phyloP scores from a whole-genome alignment of 192 early-diverging fungal species.

The Entrophospora sp. region DNA sequence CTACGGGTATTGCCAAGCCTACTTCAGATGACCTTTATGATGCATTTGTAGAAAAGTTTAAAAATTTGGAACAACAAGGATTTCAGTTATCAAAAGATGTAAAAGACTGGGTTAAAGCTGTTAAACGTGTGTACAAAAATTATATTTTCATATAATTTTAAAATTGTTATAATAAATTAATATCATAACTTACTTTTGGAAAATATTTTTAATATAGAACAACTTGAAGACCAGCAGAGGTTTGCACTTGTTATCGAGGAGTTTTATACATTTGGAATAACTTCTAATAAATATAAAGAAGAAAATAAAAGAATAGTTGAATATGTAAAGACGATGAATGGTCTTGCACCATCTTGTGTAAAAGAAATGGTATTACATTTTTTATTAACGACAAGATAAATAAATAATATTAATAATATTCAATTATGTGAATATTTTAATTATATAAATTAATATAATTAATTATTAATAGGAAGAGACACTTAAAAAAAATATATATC shows the following conservation, averaged over 20 bases:
- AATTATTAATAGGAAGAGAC: conserved; percentile 2
- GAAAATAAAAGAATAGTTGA: background rate
- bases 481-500: conserved; percentile 34
- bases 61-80: conserved; percentile 39
- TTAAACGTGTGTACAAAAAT: conserved; percentile 34
- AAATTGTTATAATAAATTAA: no score
- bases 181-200: no score
- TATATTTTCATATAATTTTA: no score
- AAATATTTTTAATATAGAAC: conserved; percentile 22
- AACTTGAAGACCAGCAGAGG: conserved; percentile 43
- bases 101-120: conserved; percentile 35
- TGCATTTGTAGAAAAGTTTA: conserved; percentile 45
- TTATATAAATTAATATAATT: background rate
- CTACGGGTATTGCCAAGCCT: conserved; percentile 47
- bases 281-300: background rate
- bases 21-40: conserved; percentile 54
- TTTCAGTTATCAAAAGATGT: conserved; percentile 41
- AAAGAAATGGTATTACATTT: conserved; percentile 22
- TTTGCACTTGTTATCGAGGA: conserved; percentile 48
- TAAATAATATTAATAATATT: no score
- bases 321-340: conserved; percentile 4
- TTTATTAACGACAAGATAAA: no score
- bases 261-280: conserved; percentile 32
- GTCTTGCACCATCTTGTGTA: background rate
- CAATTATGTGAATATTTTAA: background rate